These are phyloP conservation scores for Blastobotrys aristatus DNA, from an alignment of 1,139 yeast species.

Conservation along the genomic window DNA sequence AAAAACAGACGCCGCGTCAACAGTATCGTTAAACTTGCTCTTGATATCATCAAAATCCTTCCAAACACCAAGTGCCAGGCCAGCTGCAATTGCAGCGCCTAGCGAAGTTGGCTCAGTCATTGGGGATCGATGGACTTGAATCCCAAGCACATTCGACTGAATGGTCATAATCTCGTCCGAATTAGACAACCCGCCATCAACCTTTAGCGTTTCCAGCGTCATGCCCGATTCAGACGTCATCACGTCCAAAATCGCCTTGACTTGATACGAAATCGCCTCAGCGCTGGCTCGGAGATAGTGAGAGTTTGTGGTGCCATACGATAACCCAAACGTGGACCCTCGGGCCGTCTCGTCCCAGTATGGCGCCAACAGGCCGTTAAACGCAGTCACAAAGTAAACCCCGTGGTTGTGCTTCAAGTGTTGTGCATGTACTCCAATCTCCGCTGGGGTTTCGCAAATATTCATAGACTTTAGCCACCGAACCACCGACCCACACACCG, in stretches of 20 bases:
- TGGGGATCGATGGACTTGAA: conserved; percentile 72
- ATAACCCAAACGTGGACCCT: conserved; percentile 89
- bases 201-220: conserved; percentile 48
- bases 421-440: conserved; percentile 85
- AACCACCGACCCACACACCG: conserved; percentile 92
- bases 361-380: conserved; percentile 91
- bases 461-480: conserved; percentile 93
- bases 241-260: conserved; percentile 82
- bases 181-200: conserved; percentile 95
- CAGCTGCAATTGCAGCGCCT: conserved; percentile 97
- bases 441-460: conserved; percentile 73
- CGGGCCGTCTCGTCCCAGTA: conserved; percentile 94
- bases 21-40: not conserved
- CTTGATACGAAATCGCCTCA: conserved; percentile 94
- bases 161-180: conserved; percentile 91
- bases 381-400: conserved; percentile 92
- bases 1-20: not conserved
- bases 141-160: conserved; percentile 86
- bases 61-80: conserved; percentile 60
- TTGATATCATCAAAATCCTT: conserved; percentile 7
- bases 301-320: conserved; percentile 79
- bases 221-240: conserved; percentile 72
- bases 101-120: conserved; percentile 91
- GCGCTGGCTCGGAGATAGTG: conserved; percentile 93
- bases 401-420: conserved; percentile 83